Percentiles rank a stretch among this genome's conserved stretches.
Evolutionary conservation across 2,329 filamentous ascomycete species (phyloP).

Genomic region (Penicillium psychrosexuale): DNA sequence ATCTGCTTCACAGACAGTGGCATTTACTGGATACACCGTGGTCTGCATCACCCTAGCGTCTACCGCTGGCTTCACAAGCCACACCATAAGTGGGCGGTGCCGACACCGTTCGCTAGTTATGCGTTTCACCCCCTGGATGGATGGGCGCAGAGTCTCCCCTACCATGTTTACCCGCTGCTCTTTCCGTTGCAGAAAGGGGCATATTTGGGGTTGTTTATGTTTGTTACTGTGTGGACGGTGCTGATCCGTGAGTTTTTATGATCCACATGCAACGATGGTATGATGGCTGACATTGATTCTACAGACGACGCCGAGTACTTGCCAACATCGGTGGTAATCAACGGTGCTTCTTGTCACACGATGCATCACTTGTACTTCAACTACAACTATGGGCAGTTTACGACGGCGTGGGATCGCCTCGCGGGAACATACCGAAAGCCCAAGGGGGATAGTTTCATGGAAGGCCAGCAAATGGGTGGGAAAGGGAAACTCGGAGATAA

Average conservation of each 20-base stretch:
- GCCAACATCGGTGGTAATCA: conserved; percentile 79
- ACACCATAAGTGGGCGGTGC: conserved; percentile 99
- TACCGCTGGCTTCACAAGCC: conserved; percentile 93
- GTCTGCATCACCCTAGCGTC: conserved; percentile 70
- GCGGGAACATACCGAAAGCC: conserved; percentile 59
- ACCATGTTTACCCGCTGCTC: conserved; percentile 86
- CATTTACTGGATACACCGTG: conserved; percentile 89
- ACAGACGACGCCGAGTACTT: conserved; percentile 84
- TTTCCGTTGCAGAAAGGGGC: conserved; percentile 90
- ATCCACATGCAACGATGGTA: not conserved
- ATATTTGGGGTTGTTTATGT: conserved; percentile 78
- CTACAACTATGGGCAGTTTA: conserved; percentile 94
- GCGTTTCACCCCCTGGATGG: conserved; percentile 94
- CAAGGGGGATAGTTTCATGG: conserved; percentile 18
- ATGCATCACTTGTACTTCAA: conserved; percentile 86
- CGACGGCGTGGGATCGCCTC: conserved; percentile 84
- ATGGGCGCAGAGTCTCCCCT: conserved; percentile 80
- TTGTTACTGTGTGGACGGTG: conserved; percentile 95
- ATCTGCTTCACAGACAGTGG: conserved; percentile 80
- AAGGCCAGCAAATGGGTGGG: not conserved
- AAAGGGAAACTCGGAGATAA: conserved; percentile 7
- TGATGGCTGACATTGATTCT: not conserved
- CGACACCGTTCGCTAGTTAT: conserved; percentile 84
- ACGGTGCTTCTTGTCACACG: conserved; percentile 83
- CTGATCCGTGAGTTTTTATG: conserved; percentile 59